A percentile compares a stretch with the other conserved stretches of the same genome.
phyloP scores from a whole-genome alignment of 2,329 filamentous ascomycete species.

The Stagonosporopsis cucurbitacearum region DNA sequence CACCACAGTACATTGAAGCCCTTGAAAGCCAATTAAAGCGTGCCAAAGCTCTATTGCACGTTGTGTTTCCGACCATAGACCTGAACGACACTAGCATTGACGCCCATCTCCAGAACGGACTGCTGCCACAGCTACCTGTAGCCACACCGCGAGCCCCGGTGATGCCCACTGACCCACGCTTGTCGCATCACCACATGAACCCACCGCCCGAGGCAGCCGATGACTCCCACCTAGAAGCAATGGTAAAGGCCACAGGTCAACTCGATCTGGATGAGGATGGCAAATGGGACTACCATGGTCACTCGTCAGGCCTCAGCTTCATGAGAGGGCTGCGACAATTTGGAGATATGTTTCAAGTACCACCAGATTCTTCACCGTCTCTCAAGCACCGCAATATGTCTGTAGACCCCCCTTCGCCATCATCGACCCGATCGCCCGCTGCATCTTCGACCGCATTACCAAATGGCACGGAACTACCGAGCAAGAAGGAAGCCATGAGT shows the following conservation, averaged over 20 bases:
- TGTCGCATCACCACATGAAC: constrained; percentile 28
- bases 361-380: constrained; percentile 64
- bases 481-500: constrained; percentile 62
- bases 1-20: constrained; percentile 90
- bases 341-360: constrained; percentile 73
- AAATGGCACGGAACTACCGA: constrained; percentile 68
- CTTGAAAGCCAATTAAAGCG: constrained; percentile 83
- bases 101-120: constrained; percentile 73
- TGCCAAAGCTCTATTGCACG: constrained; percentile 78
- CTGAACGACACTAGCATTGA: constrained; percentile 86
- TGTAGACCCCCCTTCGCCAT: constrained; percentile 73
- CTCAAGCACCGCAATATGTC: constrained; percentile 61
- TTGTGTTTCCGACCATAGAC: constrained; percentile 83
- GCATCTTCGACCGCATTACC: constrained; percentile 48
- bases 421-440: constrained; percentile 68
- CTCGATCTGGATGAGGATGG: constrained; percentile 90
- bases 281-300: constrained; percentile 93
- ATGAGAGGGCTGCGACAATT: constrained; percentile 87
- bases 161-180: constrained; percentile 29
- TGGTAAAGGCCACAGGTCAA: constrained; percentile 92
- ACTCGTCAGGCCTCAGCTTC: constrained; percentile 90
- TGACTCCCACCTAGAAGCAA: constrained; percentile 80
- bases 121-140: constrained; percentile 52
- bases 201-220: constrained; percentile 46
- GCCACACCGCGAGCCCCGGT: constrained; percentile 31